Conservation (phyloP, 768 basidiomycete species). For the Rhodotorula taiwanensis region DNA sequence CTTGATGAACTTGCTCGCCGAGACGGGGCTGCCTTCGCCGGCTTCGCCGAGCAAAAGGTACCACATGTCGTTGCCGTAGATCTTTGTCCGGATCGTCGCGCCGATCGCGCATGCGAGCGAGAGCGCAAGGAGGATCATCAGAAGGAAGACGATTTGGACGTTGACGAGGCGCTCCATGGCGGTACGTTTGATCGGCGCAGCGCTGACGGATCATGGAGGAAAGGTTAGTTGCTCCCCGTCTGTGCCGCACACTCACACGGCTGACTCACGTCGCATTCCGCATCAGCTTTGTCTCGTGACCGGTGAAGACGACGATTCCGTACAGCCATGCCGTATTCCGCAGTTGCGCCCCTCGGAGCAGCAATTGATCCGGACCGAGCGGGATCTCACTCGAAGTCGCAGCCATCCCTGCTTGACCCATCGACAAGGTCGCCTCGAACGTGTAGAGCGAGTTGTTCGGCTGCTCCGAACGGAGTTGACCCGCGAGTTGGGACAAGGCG, state of each 20-base stretch:
- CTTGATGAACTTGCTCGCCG: slow-evolving; percentile 71
- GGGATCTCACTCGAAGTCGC: slow-evolving; percentile 52
- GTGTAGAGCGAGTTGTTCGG: slow-evolving; percentile 98
- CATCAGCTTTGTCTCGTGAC: slow-evolving; percentile 98
- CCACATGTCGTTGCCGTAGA: slow-evolving; percentile 81
- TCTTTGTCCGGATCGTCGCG: slow-evolving; percentile 84
- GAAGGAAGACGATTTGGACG: slow-evolving; percentile 88
- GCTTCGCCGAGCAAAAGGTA: slow-evolving; percentile 62
- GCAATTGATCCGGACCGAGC: slow-evolving; percentile 86
- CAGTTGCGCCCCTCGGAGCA: slow-evolving; percentile 88
- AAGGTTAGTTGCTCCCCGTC: background rate
- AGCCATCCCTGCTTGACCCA: slow-evolving; percentile 52
- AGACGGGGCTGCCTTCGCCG: slow-evolving; percentile 28
- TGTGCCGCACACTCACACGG: slow-evolving; percentile 46
- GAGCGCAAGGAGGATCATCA: slow-evolving; percentile 74
- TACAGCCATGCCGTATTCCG: slow-evolving; percentile 96
- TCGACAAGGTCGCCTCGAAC: slow-evolving; percentile 57
- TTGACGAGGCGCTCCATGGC: slow-evolving; percentile 95
- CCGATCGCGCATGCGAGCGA: slow-evolving; percentile 89
- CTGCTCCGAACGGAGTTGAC: slow-evolving; percentile 85
- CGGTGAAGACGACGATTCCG: slow-evolving; percentile 86
- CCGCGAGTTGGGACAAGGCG: slow-evolving; percentile 64
- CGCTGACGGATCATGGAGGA: slow-evolving; percentile 49
- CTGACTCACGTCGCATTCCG: slow-evolving; percentile 79
- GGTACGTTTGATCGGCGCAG: slow-evolving; percentile 92